Evolutionary conservation across 106 monocot genomes (phyloP).

Genomic region (Allium sativum): DNA sequence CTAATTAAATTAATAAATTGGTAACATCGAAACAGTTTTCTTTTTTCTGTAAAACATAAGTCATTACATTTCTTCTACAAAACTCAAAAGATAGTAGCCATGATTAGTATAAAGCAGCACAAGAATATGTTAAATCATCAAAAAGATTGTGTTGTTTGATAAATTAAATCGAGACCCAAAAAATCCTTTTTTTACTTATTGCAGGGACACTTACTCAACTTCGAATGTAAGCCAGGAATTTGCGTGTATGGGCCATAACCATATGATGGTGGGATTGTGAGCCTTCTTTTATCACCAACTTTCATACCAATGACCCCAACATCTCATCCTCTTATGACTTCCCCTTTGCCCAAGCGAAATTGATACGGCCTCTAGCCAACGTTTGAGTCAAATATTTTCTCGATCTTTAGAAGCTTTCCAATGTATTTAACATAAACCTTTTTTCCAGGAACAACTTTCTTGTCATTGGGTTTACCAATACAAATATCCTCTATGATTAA

Average conservation of each 20-base stretch:
- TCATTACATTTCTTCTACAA: too few species aligned
- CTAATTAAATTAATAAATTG: too few species aligned
- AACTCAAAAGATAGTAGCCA: too few species aligned
- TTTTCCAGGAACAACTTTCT: slow-evolving; percentile 42
- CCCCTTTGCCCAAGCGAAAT: slow-evolving; percentile 83
- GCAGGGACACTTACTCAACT: slow-evolving; percentile 45
- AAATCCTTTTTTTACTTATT: background rate
- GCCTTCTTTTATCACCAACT: slow-evolving; percentile 86
- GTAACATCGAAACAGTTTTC: too few species aligned
- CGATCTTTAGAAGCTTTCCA: slow-evolving; percentile 73
- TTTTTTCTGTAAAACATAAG: too few species aligned
- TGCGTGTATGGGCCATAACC: slow-evolving; percentile 67
- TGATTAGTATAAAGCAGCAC: too few species aligned
- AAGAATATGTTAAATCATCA: too few species aligned
- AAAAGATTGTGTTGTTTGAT: too few species aligned
- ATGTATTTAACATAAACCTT: slow-evolving; percentile 81
- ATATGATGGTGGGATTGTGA: slow-evolving; percentile 76
- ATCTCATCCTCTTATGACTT: slow-evolving; percentile 97
- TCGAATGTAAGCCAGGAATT: slow-evolving; percentile 83
- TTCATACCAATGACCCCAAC: slow-evolving; percentile 89
- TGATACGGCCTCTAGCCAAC: slow-evolving; percentile 53
- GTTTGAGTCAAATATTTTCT: slow-evolving; percentile 73
- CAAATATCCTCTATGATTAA: slow-evolving; percentile 44
- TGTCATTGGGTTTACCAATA: slow-evolving; percentile 66
- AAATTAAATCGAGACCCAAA: too few species aligned